A percentile compares a stretch with the other conserved stretches of the same genome.
Conservation (phyloP, 129 eudicot species). For the Rutidosis leptorrhynchoides region DNA sequence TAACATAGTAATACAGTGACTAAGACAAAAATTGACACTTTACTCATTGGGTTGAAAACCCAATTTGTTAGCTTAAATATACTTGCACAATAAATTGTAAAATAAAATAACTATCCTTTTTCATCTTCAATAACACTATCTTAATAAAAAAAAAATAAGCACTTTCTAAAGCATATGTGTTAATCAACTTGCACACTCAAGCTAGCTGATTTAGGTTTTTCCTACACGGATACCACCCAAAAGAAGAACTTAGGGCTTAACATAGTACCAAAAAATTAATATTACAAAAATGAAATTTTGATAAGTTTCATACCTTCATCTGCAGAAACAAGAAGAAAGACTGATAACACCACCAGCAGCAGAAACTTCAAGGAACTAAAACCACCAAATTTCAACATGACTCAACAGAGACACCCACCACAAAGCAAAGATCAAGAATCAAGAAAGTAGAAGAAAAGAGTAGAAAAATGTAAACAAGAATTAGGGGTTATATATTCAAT, state of each 20-base stretch:
- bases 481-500: slow-evolving; percentile 22
- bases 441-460: slow-evolving; percentile 15
- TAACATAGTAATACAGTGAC: no score
- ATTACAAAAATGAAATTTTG: background rate
- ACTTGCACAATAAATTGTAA: background rate
- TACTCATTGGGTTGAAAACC: slow-evolving; percentile 5
- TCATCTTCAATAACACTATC: background rate
- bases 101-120: no score
- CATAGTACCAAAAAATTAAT: no score
- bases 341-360: slow-evolving; percentile 10
- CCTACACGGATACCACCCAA: no score
- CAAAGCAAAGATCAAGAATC: slow-evolving; percentile 18
- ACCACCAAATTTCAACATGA: slow-evolving; percentile 25
- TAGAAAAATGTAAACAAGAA: slow-evolving; percentile 20
- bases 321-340: slow-evolving; percentile 24
- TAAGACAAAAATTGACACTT: background rate
- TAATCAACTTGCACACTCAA: slow-evolving; percentile 8
- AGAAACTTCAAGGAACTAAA: slow-evolving; percentile 10
- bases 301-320: slow-evolving; percentile 34
- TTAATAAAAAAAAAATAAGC: background rate
- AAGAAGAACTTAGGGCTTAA: background rate
- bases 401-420: slow-evolving; percentile 8
- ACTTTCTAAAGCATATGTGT: background rate
- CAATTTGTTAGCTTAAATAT: background rate
- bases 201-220: no score